Conservation (phyloP, 139 green algal species). For the Tetradesmus obliquus region DNA sequence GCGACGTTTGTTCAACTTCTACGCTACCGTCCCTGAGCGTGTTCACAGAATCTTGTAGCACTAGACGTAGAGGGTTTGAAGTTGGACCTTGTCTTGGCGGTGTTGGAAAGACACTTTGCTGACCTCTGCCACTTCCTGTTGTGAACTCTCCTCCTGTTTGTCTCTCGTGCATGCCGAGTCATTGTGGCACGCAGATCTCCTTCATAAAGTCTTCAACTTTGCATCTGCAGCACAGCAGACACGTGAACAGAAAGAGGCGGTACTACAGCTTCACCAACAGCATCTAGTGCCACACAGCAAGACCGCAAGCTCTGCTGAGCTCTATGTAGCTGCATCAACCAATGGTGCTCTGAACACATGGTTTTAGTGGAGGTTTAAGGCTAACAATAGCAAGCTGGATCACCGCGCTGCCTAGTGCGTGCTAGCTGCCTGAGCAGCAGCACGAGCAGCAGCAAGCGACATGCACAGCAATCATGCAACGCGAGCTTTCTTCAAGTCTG, state of each 20-base stretch:
- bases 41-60: too few species aligned
- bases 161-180: background rate
- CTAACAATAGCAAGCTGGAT: background rate
- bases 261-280: background rate
- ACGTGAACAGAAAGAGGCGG: background rate
- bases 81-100: too few species aligned
- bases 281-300: background rate
- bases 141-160: background rate
- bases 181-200: background rate
- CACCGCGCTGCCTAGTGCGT: background rate
- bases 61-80: too few species aligned
- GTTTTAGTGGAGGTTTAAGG: too few species aligned
- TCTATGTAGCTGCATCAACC: too few species aligned
- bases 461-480: slow-evolving; percentile 17
- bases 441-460: background rate
- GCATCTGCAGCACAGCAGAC: background rate
- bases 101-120: background rate
- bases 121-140: background rate
- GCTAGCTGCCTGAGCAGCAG: background rate
- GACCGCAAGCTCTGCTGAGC: background rate
- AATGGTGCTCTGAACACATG: too few species aligned
- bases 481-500: slow-evolving; percentile 18
- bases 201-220: background rate
- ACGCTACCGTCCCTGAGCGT: too few species aligned
- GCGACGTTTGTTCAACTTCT: background rate